Conservation (phyloP, 164 flowering plant species). For the Annona cherimola region DNA sequence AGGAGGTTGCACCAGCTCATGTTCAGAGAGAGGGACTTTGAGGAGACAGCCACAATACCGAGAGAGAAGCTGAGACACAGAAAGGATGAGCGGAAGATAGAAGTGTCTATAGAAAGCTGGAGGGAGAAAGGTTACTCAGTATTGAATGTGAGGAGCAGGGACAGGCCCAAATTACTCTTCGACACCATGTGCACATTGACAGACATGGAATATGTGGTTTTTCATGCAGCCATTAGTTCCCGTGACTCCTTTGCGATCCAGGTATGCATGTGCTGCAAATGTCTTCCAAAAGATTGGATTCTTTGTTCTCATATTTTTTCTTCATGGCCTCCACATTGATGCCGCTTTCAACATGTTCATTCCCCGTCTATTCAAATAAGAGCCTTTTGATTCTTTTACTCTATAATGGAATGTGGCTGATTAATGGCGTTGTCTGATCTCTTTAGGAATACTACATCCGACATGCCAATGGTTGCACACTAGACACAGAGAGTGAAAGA, state of each 20-base stretch:
- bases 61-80: constrained; percentile 5
- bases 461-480: constrained; percentile 58
- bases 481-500: constrained; percentile 51
- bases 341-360: not conserved
- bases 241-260: constrained; percentile 57
- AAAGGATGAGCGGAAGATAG: constrained; percentile 12
- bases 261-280: constrained; percentile 28
- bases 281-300: not conserved
- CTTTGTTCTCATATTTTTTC: not conserved
- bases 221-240: constrained; percentile 85
- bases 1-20: constrained; percentile 90
- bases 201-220: constrained; percentile 77
- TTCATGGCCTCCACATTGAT: no score
- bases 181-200: constrained; percentile 84
- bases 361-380: not conserved
- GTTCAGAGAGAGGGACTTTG: constrained; percentile 65
- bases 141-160: constrained; percentile 57
- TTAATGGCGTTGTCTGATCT: not conserved
- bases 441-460: constrained; percentile 79
- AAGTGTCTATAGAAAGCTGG: constrained; percentile 56
- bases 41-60: constrained; percentile 13
- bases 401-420: not conserved
- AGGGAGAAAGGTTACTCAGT: constrained; percentile 71
- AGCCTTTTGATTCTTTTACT: not conserved
- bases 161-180: constrained; percentile 76